phyloP scores from a whole-genome alignment of 1,284 basidiomycete species.

The Ustilago curta region DNA sequence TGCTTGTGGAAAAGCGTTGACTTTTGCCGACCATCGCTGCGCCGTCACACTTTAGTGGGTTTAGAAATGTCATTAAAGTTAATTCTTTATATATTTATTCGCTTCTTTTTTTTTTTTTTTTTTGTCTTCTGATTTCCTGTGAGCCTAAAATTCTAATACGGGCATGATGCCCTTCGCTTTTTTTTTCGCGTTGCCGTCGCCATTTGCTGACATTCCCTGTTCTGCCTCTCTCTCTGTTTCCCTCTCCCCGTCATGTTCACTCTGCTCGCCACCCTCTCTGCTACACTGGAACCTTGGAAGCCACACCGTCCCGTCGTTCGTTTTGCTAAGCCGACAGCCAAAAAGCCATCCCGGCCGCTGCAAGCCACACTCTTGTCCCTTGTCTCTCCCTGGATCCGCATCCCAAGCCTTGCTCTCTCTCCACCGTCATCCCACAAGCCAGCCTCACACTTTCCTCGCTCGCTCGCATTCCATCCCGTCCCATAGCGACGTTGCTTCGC shows the following conservation, averaged over 20 bases:
- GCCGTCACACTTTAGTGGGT: too few relatives aligned
- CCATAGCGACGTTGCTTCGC: slow-evolving; percentile 38
- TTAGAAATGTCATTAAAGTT: too few relatives aligned
- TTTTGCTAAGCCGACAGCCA: slow-evolving; percentile 9
- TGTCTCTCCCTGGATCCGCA: background rate
- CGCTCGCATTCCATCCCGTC: background rate
- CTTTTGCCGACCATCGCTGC: too few relatives aligned
- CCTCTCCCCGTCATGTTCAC: background rate
- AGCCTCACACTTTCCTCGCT: background rate
- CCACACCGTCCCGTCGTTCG: background rate
- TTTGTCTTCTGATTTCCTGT: too few relatives aligned
- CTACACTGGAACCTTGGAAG: background rate
- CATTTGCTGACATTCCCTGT: too few relatives aligned
- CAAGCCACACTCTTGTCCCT: slow-evolving; percentile 11
- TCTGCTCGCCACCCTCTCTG: background rate
- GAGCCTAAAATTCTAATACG: too few relatives aligned
- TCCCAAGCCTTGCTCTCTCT: slow-evolving; percentile 1
- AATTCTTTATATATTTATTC: too few relatives aligned
- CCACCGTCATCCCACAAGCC: slow-evolving; percentile 5
- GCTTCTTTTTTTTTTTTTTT: too few relatives aligned
- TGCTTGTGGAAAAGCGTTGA: too few relatives aligned
- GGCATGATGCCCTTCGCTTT: too few relatives aligned
- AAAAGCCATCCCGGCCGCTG: background rate
- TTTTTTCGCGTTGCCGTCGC: too few relatives aligned
- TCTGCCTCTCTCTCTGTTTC: background rate